phyloP scores from a whole-genome alignment of 2,329 filamentous ascomycete genomes.

The Neofusicoccum sp. region DNA sequence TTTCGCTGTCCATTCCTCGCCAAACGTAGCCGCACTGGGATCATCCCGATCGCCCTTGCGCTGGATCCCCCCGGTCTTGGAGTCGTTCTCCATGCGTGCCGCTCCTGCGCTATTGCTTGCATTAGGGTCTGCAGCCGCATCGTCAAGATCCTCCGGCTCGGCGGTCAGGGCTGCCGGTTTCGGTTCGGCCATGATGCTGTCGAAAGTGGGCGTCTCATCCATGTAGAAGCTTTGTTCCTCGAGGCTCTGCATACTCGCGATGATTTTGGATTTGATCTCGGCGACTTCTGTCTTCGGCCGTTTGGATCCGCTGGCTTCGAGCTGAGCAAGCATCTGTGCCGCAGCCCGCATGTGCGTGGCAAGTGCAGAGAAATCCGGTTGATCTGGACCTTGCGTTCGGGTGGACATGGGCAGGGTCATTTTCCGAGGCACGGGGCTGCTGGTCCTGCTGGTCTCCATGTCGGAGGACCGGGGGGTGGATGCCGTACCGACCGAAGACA shows the following conservation, averaged over 20 bases:
- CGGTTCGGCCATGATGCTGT: slow-evolving; percentile 75
- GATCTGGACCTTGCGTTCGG: slow-evolving; percentile 58
- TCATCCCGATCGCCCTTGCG: slow-evolving; percentile 80
- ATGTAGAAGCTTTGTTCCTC: slow-evolving; percentile 81
- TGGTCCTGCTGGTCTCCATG: slow-evolving; percentile 65
- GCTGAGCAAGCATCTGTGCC: slow-evolving; percentile 81
- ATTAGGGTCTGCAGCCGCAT: slow-evolving; percentile 43
- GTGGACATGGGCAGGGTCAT: slow-evolving; percentile 59
- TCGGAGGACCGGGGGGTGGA: slow-evolving; percentile 68
- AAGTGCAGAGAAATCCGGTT: slow-evolving; percentile 77
- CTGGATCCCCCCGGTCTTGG: slow-evolving; percentile 80
- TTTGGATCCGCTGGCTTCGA: slow-evolving; percentile 78
- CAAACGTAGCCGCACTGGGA: slow-evolving; percentile 80
- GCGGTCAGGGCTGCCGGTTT: slow-evolving; percentile 53
- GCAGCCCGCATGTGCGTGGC: slow-evolving; percentile 86
- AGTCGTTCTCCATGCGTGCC: slow-evolving; percentile 84
- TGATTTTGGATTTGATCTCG: slow-evolving; percentile 80
- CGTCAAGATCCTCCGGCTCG: slow-evolving; percentile 55
- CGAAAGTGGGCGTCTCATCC: slow-evolving; percentile 75
- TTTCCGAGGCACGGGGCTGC: slow-evolving; percentile 62
- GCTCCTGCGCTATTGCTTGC: slow-evolving; percentile 71
- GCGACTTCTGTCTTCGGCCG: slow-evolving; percentile 77
- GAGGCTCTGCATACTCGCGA: slow-evolving; percentile 83
- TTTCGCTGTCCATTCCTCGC: slow-evolving; percentile 81
- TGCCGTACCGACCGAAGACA: slow-evolving; percentile 59